Percentiles rank a stretch among this genome's conserved stretches.
These are phyloP conservation scores for Aureobasidium sp. DNA, from an alignment of 2,329 filamentous ascomycete genomes.

Conservation along the genomic window DNA sequence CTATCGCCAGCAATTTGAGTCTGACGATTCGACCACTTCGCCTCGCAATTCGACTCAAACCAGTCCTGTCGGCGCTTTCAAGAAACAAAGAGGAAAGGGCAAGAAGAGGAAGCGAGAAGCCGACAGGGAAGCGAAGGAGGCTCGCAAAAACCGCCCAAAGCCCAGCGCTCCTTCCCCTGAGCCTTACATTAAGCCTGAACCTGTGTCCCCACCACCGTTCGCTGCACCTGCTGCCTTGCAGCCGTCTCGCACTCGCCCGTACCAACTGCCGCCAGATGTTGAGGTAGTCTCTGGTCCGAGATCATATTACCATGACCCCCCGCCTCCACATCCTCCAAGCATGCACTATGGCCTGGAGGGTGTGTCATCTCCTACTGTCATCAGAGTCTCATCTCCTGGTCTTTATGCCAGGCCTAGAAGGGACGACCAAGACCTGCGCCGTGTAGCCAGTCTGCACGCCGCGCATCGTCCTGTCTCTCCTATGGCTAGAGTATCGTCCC, in stretches of 20 bases:
- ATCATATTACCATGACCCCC: conserved; percentile 32
- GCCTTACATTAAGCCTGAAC: conserved; percentile 53
- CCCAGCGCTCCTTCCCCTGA: conserved; percentile 29
- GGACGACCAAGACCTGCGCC: conserved; percentile 38
- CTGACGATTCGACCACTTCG: conserved; percentile 10
- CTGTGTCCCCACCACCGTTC: conserved; percentile 52
- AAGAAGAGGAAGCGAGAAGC: conserved; percentile 13
- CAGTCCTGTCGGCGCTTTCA: conserved; percentile 17
- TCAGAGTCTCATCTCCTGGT: conserved; percentile 30
- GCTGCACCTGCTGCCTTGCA: conserved; percentile 29
- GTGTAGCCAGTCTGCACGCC: conserved; percentile 40
- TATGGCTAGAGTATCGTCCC: conserved; percentile 30
- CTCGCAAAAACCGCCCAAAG: conserved; percentile 26
- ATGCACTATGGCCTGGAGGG: conserved; percentile 24
- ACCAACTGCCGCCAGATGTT: conserved; percentile 27
- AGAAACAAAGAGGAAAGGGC: conserved; percentile 6
- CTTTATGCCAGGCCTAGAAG: conserved; percentile 27
- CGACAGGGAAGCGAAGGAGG: conserved; percentile 15
- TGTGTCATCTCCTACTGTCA: conserved; percentile 29
- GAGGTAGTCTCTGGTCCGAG: conserved; percentile 34
- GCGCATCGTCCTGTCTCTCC: conserved; percentile 37
- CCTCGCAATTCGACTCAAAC: conserved; percentile 14
- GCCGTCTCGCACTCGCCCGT: conserved; percentile 31
- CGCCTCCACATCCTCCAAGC: conserved; percentile 21
- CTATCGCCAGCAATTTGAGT: conserved; percentile 16